These are phyloP conservation scores for Clavariopsis aquatica DNA, from an alignment of 495 filamentous ascomycete genomes.

Conservation along the genomic window DNA sequence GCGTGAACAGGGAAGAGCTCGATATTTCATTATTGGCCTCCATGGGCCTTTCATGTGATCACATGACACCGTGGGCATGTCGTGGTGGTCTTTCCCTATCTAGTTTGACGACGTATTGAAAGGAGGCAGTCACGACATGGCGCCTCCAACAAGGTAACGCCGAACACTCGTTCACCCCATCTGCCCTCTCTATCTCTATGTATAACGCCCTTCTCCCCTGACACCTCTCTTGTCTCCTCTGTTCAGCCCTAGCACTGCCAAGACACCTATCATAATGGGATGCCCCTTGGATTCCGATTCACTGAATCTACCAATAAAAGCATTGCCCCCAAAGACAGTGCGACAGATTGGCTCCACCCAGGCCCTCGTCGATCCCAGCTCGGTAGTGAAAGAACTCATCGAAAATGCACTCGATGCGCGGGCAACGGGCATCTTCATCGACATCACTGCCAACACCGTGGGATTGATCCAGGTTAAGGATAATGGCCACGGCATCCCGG, in stretches of 20 bases:
- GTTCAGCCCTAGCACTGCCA: not conserved
- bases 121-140: constrained; percentile 2
- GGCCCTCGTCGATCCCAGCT: constrained; percentile 68
- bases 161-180: not conserved
- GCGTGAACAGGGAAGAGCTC: too few species aligned
- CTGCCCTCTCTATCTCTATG: too few species aligned
- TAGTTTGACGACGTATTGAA: not conserved
- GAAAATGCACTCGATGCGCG: constrained; percentile 88
- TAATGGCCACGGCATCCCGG: constrained; percentile 79
- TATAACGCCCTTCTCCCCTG: not conserved
- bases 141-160: not conserved
- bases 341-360: constrained; percentile 72
- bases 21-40: too few species aligned
- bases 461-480: constrained; percentile 82
- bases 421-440: constrained; percentile 69
- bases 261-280: constrained; percentile 6
- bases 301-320: constrained; percentile 50
- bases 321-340: constrained; percentile 65
- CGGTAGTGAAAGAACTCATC: constrained; percentile 84
- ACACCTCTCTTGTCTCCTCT: not conserved
- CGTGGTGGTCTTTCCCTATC: not conserved
- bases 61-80: constrained; percentile 12
- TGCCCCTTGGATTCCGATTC: not conserved
- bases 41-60: not conserved
- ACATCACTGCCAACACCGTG: constrained; percentile 73